These are phyloP conservation scores for Elasticomyces elasticus DNA, from an alignment of 495 filamentous ascomycete genomes.

Conservation along the genomic window DNA sequence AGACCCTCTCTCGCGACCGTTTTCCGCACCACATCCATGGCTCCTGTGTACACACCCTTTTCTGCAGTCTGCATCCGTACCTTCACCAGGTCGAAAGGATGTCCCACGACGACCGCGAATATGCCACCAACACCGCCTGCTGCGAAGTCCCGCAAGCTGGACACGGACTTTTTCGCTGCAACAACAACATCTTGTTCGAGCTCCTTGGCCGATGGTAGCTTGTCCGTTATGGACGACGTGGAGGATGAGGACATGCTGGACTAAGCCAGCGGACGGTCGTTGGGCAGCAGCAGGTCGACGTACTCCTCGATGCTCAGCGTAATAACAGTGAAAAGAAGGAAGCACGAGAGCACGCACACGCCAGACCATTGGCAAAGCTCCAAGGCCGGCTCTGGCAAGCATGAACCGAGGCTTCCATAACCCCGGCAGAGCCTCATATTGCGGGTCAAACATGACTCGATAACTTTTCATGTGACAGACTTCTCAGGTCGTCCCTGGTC, in stretches of 20 bases:
- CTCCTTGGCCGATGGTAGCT: constrained; percentile 31
- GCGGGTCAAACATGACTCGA: too few relatives aligned
- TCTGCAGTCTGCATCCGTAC: constrained; percentile 94
- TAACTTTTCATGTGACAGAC: too few relatives aligned
- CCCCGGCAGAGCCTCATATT: too few relatives aligned
- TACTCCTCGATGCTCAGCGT: background rate
- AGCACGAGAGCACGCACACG: too few relatives aligned
- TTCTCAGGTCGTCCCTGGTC: too few relatives aligned
- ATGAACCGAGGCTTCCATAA: too few relatives aligned
- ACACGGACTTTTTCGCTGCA: constrained; percentile 31
- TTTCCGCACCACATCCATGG: constrained; percentile 84
- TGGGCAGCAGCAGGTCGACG: background rate
- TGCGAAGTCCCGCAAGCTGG: constrained; percentile 60
- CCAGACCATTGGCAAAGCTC: too few relatives aligned
- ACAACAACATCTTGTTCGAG: constrained; percentile 32
- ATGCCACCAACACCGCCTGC: constrained; percentile 91
- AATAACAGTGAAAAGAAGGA: background rate
- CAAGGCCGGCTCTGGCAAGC: too few relatives aligned
- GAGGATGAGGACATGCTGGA: constrained; percentile 8
- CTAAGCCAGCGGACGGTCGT: background rate
- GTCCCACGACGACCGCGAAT: constrained; percentile 85
- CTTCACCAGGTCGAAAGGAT: constrained; percentile 96
- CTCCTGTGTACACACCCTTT: constrained; percentile 79
- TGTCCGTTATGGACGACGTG: constrained; percentile 1
- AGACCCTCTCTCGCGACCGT: constrained; percentile 81